Conservation (phyloP, 2,329 filamentous ascomycete species). For the Pyricularia grisea region DNA sequence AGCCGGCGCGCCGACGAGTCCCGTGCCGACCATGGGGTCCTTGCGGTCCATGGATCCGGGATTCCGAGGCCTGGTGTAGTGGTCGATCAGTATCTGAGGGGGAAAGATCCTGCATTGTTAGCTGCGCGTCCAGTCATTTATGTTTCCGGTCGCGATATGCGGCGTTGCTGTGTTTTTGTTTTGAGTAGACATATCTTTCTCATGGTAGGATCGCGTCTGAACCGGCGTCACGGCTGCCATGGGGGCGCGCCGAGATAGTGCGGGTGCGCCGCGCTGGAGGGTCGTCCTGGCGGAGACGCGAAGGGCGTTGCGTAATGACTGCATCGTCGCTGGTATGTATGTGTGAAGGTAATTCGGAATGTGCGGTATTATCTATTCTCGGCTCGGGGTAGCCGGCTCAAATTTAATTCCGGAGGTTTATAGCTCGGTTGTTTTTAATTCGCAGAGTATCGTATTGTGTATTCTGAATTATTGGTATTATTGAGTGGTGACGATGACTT, state of each 20-base stretch:
- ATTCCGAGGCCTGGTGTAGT: constrained; percentile 29
- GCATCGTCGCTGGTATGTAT: neutral
- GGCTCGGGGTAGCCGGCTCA: neutral
- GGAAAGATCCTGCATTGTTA: neutral
- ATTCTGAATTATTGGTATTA: too few species aligned
- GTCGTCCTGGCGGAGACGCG: constrained; percentile 8
- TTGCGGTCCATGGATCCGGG: constrained; percentile 57
- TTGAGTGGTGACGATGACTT: neutral
- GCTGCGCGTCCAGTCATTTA: neutral
- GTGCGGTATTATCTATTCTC: neutral
- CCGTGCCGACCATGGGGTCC: constrained; percentile 77
- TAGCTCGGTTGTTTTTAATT: neutral
- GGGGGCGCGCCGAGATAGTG: constrained; percentile 6
- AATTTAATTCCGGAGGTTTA: neutral
- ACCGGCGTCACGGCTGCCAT: constrained; percentile 7
- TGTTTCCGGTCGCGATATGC: neutral
- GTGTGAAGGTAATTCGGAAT: neutral
- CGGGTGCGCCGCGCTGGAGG: constrained; percentile 7
- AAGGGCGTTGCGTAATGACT: constrained; percentile 4
- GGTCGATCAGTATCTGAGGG: constrained; percentile 14
- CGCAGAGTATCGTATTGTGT: neutral
- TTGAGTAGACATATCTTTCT: constrained; percentile 14
- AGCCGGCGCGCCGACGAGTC: constrained; percentile 83
- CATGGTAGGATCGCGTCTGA: constrained; percentile 13
- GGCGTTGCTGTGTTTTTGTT: constrained; percentile 1